phyloP scores from a whole-genome alignment of 768 basidiomycete genomes.

The Cubamyces lactineus region DNA sequence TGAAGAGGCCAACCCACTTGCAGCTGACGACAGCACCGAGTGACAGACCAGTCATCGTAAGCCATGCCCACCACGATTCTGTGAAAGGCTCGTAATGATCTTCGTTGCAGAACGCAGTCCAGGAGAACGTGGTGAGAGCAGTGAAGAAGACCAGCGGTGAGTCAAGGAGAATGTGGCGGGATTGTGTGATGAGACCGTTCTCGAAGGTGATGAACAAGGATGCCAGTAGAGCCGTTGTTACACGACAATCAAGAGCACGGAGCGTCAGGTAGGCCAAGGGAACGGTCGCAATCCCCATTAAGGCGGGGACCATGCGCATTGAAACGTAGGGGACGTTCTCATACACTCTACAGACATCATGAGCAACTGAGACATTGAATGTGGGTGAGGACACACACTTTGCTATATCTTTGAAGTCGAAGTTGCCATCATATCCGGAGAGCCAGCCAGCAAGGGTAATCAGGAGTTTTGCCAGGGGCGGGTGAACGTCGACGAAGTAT shows the following conservation, averaged over 20 bases:
- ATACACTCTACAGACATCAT: slow-evolving; percentile 58
- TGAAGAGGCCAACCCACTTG: slow-evolving; percentile 99
- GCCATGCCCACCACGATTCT: slow-evolving; percentile 90
- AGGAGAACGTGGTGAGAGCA: slow-evolving; percentile 83
- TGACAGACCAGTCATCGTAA: slow-evolving; percentile 81
- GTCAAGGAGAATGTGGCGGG: slow-evolving; percentile 95
- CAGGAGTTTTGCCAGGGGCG: slow-evolving; percentile 92
- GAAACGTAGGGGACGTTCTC: slow-evolving; percentile 91
- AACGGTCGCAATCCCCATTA: slow-evolving; percentile 85
- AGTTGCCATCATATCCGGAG: slow-evolving; percentile 87
- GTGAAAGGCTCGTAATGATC: slow-evolving; percentile 86
- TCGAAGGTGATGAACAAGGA: slow-evolving; percentile 94
- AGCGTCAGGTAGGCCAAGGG: slow-evolving; percentile 93
- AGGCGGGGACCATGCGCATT: slow-evolving; percentile 95
- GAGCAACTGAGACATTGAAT: slow-evolving; percentile 10
- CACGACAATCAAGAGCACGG: slow-evolving; percentile 89
- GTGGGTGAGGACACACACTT: slow-evolving; percentile 59
- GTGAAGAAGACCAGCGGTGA: slow-evolving; percentile 99
- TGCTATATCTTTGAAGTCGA: slow-evolving; percentile 98
- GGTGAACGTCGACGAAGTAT: slow-evolving; percentile 95
- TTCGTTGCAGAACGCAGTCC: slow-evolving; percentile 91
- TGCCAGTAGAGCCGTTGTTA: slow-evolving; percentile 89
- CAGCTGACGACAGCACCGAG: slow-evolving; percentile 92
- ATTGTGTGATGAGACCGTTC: slow-evolving; percentile 95
- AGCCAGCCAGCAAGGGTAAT: slow-evolving; percentile 90